Evolutionary conservation across 169 alveolate genomes (phyloP).

Genomic region (Cryptosporidium meleagridis): DNA sequence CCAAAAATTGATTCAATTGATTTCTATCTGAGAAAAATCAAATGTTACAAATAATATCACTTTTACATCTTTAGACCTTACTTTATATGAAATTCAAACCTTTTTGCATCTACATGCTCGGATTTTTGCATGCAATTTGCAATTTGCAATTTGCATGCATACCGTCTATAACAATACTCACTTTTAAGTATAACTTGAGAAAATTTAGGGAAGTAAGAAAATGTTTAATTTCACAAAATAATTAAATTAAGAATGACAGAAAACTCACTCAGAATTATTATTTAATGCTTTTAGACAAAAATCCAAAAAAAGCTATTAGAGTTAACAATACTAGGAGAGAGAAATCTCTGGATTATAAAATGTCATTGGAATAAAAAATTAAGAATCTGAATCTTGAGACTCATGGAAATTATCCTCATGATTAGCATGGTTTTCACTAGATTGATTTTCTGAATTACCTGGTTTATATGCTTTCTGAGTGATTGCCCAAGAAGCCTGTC

Average conservation of each 20-base stretch:
- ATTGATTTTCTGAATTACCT: not conserved
- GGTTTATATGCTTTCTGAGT: conserved; percentile 41
- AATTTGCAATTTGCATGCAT: not conserved
- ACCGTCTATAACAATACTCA: too few relatives aligned
- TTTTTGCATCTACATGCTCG: conserved; percentile 9
- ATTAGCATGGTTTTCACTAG: not conserved
- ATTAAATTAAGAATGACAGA: too few relatives aligned
- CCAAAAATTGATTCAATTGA: not conserved
- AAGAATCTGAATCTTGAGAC: not conserved
- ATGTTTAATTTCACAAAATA: too few relatives aligned
- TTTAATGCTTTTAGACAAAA: too few relatives aligned
- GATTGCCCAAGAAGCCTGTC: conserved; percentile 55
- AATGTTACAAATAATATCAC: not conserved
- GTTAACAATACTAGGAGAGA: not conserved
- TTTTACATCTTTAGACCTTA: conserved; percentile 63
- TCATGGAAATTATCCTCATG: not conserved
- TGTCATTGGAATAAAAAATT: not conserved
- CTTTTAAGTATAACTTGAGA: too few relatives aligned
- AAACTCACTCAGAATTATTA: too few relatives aligned
- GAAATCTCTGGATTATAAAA: not conserved
- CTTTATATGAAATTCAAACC: conserved; percentile 27
- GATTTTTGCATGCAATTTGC: conserved; percentile 22
- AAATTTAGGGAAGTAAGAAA: too few relatives aligned
- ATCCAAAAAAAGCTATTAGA: not conserved
- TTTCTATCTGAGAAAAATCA: not conserved